phyloP scores from a whole-genome alignment of 2,329 filamentous ascomycete species.

The Arthrobotrys sinensis region DNA sequence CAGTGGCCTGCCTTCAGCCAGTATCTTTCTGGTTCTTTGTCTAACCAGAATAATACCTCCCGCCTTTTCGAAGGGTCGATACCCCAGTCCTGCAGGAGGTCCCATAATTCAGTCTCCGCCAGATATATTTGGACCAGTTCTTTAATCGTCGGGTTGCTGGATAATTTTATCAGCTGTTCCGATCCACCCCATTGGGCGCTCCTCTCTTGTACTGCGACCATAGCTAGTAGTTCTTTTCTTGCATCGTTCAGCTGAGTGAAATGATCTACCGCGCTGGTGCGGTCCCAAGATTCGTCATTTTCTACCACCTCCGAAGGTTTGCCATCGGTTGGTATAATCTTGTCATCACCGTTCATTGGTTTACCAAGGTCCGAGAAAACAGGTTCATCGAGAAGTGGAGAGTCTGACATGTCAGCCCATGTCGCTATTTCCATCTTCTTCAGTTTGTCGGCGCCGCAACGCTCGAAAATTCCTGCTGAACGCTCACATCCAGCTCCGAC shows the following conservation, averaged over 20 bases:
- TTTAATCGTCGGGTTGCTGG: background rate
- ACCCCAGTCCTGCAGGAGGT: background rate
- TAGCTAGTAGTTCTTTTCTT: background rate
- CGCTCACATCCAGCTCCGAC: background rate
- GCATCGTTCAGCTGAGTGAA: background rate
- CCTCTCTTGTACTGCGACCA: background rate
- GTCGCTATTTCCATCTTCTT: slow-evolving; percentile 2
- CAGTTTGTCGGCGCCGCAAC: background rate
- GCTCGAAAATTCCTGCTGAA: background rate
- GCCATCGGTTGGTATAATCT: too few species aligned
- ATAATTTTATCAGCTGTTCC: background rate
- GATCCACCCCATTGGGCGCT: background rate
- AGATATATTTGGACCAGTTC: background rate
- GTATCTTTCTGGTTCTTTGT: background rate
- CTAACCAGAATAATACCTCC: background rate
- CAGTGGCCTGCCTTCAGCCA: background rate
- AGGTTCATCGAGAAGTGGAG: background rate
- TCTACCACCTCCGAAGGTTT: background rate
- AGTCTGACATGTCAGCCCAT: slow-evolving; percentile 2
- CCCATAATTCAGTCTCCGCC: background rate
- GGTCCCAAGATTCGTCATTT: background rate
- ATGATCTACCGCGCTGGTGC: background rate
- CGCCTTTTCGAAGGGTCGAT: background rate
- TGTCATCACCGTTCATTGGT: background rate
- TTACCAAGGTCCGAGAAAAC: slow-evolving; percentile 2